These are phyloP conservation scores for Chalaropsis ovoidea DNA, from an alignment of 2,329 filamentous ascomycete species.

Conservation along the genomic window DNA sequence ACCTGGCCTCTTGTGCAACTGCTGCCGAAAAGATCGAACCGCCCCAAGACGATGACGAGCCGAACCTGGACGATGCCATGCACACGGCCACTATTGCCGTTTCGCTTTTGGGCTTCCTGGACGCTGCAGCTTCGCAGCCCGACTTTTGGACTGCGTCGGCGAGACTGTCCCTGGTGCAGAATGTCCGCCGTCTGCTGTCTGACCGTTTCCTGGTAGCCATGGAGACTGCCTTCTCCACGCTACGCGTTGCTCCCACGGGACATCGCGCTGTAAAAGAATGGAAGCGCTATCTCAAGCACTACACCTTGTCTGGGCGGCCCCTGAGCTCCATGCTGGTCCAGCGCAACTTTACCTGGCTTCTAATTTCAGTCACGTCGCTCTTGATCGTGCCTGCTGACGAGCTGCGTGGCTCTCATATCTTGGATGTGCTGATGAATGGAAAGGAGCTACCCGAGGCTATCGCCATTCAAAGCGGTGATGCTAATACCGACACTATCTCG, in stretches of 20 bases:
- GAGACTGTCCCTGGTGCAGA: constrained; percentile 60
- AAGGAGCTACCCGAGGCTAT: constrained; percentile 31
- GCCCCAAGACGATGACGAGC: constrained; percentile 45
- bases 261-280: constrained; percentile 66
- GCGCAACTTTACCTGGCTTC: constrained; percentile 74
- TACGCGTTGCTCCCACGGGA: constrained; percentile 64
- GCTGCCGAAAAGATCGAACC: constrained; percentile 48
- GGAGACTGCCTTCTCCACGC: constrained; percentile 81
- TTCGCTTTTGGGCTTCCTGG: constrained; percentile 81
- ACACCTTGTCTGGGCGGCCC: constrained; percentile 67
- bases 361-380: constrained; percentile 68
- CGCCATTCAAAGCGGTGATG: constrained; percentile 30
- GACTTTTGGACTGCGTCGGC: constrained; percentile 73
- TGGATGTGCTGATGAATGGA: constrained; percentile 61
- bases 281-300: constrained; percentile 77
- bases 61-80: constrained; percentile 55
- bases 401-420: constrained; percentile 52
- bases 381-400: constrained; percentile 54
- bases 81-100: constrained; percentile 66
- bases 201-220: constrained; percentile 77
- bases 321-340: constrained; percentile 86
- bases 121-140: constrained; percentile 66
- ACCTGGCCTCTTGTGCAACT: constrained; percentile 59
- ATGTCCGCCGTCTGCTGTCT: constrained; percentile 63
- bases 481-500: constrained; percentile 50